Percentiles rank a stretch among this genome's conserved stretches.
Conservation (phyloP, 768 basidiomycete genomes). For the Baorangia bicolor region DNA sequence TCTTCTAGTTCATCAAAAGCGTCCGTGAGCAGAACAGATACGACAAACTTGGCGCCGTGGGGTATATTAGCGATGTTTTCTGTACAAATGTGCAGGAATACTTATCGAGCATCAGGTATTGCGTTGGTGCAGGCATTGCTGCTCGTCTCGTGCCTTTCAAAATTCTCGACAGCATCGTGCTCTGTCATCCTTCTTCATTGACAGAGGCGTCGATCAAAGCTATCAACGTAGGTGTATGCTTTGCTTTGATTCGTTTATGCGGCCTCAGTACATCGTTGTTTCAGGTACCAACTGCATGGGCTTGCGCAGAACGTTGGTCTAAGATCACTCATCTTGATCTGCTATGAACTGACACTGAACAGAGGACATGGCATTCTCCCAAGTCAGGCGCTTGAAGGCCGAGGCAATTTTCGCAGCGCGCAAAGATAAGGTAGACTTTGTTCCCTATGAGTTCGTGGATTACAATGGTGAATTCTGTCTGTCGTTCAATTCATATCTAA, state of each 20-base stretch:
- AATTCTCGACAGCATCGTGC: slow-evolving; percentile 37
- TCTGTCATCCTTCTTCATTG: slow-evolving; percentile 41
- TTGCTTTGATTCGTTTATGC: not conserved
- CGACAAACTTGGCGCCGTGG: slow-evolving; percentile 41
- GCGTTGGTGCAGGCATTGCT: slow-evolving; percentile 36
- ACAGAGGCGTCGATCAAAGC: slow-evolving; percentile 34
- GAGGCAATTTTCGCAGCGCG: slow-evolving; percentile 33
- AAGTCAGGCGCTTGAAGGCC: slow-evolving; percentile 23
- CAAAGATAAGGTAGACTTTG: slow-evolving; percentile 25
- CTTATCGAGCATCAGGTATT: slow-evolving; percentile 31
- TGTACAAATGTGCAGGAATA: not conserved
- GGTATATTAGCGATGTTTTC: slow-evolving; percentile 27
- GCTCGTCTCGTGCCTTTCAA: slow-evolving; percentile 30
- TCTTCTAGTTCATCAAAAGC: slow-evolving; percentile 34
- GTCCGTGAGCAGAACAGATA: slow-evolving; percentile 41
- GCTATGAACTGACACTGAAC: not conserved
- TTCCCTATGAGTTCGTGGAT: slow-evolving; percentile 37
- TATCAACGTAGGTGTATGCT: slow-evolving; percentile 23
- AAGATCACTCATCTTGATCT: not conserved
- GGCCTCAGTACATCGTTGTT: not conserved
- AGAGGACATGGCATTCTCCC: slow-evolving; percentile 37
- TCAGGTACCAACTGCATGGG: slow-evolving; percentile 34
- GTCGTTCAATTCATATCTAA: not conserved
- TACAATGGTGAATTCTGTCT: slow-evolving; percentile 33
- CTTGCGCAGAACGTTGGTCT: slow-evolving; percentile 36